Evolutionary conservation across 192 early-diverging fungal genomes (phyloP), one percentile per base, ranked within the genome.

Genomic region (Coemansia javaensis): DNA sequence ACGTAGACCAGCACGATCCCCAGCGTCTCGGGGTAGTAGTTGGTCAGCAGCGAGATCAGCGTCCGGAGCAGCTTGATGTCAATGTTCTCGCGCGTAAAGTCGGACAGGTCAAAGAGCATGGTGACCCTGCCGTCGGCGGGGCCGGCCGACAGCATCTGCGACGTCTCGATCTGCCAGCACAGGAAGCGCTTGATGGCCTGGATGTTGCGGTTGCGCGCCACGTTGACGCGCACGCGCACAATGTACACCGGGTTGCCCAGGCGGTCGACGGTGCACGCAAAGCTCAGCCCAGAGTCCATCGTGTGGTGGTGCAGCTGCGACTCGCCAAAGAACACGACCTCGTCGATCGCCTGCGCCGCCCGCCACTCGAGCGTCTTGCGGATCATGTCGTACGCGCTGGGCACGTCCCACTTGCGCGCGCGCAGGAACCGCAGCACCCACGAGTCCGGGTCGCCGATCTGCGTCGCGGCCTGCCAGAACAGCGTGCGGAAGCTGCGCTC

Each of bases 1-100:
- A 82, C 80, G 40, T 91, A 81, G 13, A 96, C 64, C 12, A 93
- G 69, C 35, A 83, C 71, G 2, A 78, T 66, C 27, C 89, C 93
- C 8, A 96, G 78, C 2, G 80, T 83, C 63, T 96, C 93, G 1
- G 93, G 93, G 48, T 93, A 96, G 58, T 91, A 90, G 40, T 79
- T 81, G 54, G 91, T 84, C 66, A 95, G 82, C 63, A 83, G 81
- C 18, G 73, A 68, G 18, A 92, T 72, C 16, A 95, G 77, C 50
- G 91, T 85, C 41, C 86, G 84, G 15, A 90, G 76, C 33, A 85
- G 79, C 11, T 75, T 62, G 15, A 79, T 64, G 50, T 92, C 88
- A 48, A 90, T 82, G 61, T 90, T 90, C 6, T 67, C 75, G 47
- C 90, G 52, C 7, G 81, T 66, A 45, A 91, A 88, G 5, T 73